Evolutionary conservation across 1,284 basidiomycete species (phyloP).

Genomic region (Schizophyllum commune): DNA sequence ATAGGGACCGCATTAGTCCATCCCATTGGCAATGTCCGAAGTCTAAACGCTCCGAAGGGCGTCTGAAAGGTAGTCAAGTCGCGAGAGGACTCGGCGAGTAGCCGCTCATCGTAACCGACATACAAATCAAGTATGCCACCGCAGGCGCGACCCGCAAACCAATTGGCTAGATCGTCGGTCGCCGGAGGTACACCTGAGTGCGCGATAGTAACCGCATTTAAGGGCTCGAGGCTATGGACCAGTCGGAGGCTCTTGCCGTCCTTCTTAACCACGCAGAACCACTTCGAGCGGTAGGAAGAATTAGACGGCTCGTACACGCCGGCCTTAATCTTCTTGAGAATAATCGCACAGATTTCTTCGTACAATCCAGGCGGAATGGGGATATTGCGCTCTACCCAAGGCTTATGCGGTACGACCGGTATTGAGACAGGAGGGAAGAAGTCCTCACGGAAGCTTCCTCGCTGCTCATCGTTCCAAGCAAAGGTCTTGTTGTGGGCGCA

Average conservation of each 20-base stretch:
- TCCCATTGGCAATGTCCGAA: slow-evolving; percentile 21
- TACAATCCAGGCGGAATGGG: slow-evolving; percentile 30
- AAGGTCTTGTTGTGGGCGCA: slow-evolving; percentile 16
- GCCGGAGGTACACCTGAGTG: slow-evolving; percentile 20
- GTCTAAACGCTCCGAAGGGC: slow-evolving; percentile 16
- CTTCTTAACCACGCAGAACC: slow-evolving; percentile 33
- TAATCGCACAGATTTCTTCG: slow-evolving; percentile 22
- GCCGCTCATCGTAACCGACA: slow-evolving; percentile 19
- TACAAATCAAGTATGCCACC: slow-evolving; percentile 18
- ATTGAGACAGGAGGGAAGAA: slow-evolving; percentile 28
- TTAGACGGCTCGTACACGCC: slow-evolving; percentile 30
- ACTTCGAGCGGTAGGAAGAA: slow-evolving; percentile 27
- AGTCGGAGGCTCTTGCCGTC: slow-evolving; percentile 23
- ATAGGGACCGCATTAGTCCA: slow-evolving; percentile 25
- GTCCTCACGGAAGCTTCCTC: slow-evolving; percentile 24
- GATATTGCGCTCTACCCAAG: slow-evolving; percentile 28
- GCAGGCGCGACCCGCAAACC: slow-evolving; percentile 16
- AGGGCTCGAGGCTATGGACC: slow-evolving; percentile 23
- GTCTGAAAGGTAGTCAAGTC: slow-evolving; percentile 23
- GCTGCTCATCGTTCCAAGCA: slow-evolving; percentile 26
- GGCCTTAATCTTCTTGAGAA: slow-evolving; percentile 23
- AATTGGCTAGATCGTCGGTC: slow-evolving; percentile 17
- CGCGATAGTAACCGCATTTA: slow-evolving; percentile 26
- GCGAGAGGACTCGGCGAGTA: slow-evolving; percentile 12
- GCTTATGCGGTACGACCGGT: slow-evolving; percentile 24